Base-by-base conservation (phyloP, 176 grass and related monocot genomes). In the Aechmea fasciata region DNA sequence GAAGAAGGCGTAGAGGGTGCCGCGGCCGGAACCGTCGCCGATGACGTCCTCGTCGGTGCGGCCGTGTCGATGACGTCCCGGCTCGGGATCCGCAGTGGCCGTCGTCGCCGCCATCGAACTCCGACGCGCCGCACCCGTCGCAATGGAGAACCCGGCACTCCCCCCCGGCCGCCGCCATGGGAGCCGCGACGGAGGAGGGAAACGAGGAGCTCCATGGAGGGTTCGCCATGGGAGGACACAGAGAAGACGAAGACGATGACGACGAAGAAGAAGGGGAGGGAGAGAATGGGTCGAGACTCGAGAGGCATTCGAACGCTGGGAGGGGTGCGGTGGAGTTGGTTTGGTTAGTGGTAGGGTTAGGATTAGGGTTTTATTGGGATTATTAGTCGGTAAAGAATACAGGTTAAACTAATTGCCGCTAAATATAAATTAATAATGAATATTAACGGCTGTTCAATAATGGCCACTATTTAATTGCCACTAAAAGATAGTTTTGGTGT, bases 61-160 rank as follows among this genome's bases (percentile, higher is more conserved):
- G 69, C 74, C 67, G 81, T 89, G 20, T 65, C 79, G 13, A 77
- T 41, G 67, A 87, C 69, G 70, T 87, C 25, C 72, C 80, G 72
- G 50, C 71, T 80, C 76, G 82, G 0, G 63, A 75, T 47, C 64
- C 69, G 73, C 88, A 96, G 17, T 59, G 64, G 63, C 67, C 88
- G 1, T 91, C n/a, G n/a, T n/a, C n/a, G 2, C 59, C 55, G 10
- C 1, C 63, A 64, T 80, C 83, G 24, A 79, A 64, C 3, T 52
- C 75, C 24, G 2, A 11, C 0, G 10, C 11, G 14, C 61, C 57
- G 57, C 92, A 91, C 25, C 3, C 2, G 1, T 88, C 83, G 71
- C 92, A 96, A 29, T 74, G 73, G 48, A 91, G 75, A 5, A 41
- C 33, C 3, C 75, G 52, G 4, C 11, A 19, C 23, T 3, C 65